Conservation (phyloP, 2,329 filamentous ascomycete genomes). For the Xylariaceae sp. region DNA sequence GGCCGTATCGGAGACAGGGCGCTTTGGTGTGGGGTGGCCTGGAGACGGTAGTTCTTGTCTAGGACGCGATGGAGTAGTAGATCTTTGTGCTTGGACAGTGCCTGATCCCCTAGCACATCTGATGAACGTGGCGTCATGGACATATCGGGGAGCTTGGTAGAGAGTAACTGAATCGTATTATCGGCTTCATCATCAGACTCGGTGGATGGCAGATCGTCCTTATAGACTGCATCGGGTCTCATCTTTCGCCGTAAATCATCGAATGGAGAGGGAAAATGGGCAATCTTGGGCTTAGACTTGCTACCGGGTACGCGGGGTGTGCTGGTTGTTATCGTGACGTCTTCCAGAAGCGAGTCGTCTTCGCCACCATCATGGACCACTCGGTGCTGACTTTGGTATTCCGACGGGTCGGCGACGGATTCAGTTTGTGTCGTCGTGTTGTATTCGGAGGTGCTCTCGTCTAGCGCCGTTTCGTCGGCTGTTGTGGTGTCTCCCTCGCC, state of each 20-base stretch:
- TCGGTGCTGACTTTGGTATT: conserved; percentile 34
- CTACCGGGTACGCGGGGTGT: conserved; percentile 61
- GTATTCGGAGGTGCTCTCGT: conserved; percentile 49
- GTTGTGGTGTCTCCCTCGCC: conserved; percentile 62
- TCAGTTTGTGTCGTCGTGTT: conserved; percentile 37
- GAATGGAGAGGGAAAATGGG: conserved; percentile 72
- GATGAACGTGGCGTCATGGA: conserved; percentile 61
- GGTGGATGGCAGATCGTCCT: conserved; percentile 26
- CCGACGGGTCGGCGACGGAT: conserved; percentile 33
- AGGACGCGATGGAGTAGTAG: conserved; percentile 86
- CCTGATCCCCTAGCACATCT: conserved; percentile 50
- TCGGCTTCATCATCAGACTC: conserved; percentile 39
- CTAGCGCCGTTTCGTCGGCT: conserved; percentile 52
- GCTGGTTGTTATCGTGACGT: conserved; percentile 60
- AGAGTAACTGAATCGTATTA: conserved; percentile 45
- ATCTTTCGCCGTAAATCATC: conserved; percentile 70
- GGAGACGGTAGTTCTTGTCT: conserved; percentile 92
- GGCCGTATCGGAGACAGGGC: conserved; percentile 24
- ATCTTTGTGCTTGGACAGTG: conserved; percentile 50
- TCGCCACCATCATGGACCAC: conserved; percentile 39
- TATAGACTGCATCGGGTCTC: conserved; percentile 41
- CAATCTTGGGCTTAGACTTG: conserved; percentile 50
- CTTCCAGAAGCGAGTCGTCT: conserved; percentile 69
- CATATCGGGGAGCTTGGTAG: conserved; percentile 58
- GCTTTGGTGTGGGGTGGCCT: conserved; percentile 78